These are phyloP conservation scores for Microcos paniculata DNA, from an alignment of 345 rosid species.

Conservation along the genomic window DNA sequence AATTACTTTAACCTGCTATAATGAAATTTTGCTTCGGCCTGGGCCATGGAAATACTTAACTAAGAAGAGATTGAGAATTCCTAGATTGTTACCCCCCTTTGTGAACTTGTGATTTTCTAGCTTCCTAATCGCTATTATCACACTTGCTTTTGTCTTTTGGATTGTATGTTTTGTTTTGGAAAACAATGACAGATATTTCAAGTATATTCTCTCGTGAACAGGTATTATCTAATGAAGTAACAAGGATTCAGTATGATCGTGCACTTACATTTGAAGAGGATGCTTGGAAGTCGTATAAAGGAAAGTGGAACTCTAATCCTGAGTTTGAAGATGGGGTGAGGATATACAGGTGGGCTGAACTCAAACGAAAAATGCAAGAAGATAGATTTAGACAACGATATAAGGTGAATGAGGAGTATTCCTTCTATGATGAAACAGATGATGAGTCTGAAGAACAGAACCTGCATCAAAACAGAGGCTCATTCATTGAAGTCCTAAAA, in stretches of 20 bases:
- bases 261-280: constrained; percentile 45
- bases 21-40: background rate
- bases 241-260: constrained; percentile 65
- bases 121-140: background rate
- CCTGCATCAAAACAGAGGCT: constrained; percentile 45
- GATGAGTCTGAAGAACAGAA: constrained; percentile 35
- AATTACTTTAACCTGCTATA: background rate
- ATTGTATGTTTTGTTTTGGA: background rate
- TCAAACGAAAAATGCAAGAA: constrained; percentile 45
- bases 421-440: constrained; percentile 33
- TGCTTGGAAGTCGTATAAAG: constrained; percentile 33
- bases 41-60: background rate
- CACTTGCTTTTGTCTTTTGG: background rate
- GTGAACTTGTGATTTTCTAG: background rate
- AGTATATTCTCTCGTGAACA: constrained; percentile 27
- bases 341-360: constrained; percentile 58
- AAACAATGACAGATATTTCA: background rate
- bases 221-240: constrained; percentile 72
- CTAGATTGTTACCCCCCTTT: background rate
- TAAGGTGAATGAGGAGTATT: constrained; percentile 25
- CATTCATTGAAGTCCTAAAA: constrained; percentile 58
- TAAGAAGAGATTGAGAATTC: background rate
- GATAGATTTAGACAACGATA: constrained; percentile 43
- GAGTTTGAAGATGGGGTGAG: constrained; percentile 53
- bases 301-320: constrained; percentile 29